Evolutionary conservation across 1,284 basidiomycete genomes (phyloP), one percentile per base, ranked within the genome.

Genomic region (Trametes pubescens): DNA sequence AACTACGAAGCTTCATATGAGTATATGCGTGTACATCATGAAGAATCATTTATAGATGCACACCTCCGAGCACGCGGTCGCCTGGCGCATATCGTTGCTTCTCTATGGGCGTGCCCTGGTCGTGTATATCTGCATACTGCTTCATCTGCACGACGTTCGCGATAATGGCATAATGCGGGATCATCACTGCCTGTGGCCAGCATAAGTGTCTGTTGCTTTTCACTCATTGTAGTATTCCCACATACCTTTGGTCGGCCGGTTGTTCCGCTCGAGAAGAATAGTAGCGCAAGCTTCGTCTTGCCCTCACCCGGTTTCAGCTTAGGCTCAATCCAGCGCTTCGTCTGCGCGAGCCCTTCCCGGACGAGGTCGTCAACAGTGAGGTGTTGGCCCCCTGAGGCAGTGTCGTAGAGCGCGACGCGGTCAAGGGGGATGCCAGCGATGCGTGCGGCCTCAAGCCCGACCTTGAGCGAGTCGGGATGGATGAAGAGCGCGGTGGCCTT

Each of bases 221-320:
- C 26, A 8, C 11, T 3, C n/a, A 11, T 16, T 14, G 6, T 4
- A 21, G 24, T 4, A 21, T 1, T 11, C 8, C 34, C 14, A 24
- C 93, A 87, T 7, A 91, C 92, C 83, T 94, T 94, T 1, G 93
- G 90, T 70, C 84, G 87, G 8, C 93, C 93, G 67, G 93, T 95
- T 1, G 93, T 95, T 18, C 93, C 93, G 61, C 89, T 92, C 0
- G 91, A 93, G 74, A 94, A 93, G 55, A 83, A 88, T 43, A 93
- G 77, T 68, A 94, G 89, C 0, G 93, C 93, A 6, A 93, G 69
- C 64, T 88, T 88, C 9, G 80, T 86, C 74, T 82, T 86, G 21
- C 80, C 86, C 75, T 94, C 92, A 0, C 89, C 91, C 1, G 84
- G 80, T 18, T 71, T 75, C 44, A 94, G 78, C 18, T 75, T 78